Conservation (phyloP, 345 rosid genomes). For the Eucalyptus curtisii region DNA sequence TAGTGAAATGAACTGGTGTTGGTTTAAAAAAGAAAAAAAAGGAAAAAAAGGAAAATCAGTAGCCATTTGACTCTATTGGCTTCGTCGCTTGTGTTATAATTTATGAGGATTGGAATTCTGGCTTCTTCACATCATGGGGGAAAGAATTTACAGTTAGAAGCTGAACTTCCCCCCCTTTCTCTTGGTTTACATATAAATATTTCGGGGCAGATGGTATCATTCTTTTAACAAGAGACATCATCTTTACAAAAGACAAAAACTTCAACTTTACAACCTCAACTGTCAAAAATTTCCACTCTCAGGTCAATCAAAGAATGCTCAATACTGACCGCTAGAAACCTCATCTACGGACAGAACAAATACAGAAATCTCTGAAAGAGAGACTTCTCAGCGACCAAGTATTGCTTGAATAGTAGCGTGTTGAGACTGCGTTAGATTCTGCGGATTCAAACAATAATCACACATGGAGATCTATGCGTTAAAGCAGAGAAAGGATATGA, state of each 20-base stretch:
- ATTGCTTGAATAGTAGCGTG: conserved; percentile 35
- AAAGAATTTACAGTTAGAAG: neutral
- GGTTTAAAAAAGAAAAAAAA: neutral
- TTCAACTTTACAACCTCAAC: neutral
- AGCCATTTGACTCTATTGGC: neutral
- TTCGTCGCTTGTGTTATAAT: neutral
- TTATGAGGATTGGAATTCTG: neutral
- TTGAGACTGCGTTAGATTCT: conserved; percentile 47
- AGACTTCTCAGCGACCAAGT: conserved; percentile 9
- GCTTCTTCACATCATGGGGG: neutral
- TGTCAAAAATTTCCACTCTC: neutral
- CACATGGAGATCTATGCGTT: neutral
- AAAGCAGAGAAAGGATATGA: neutral
- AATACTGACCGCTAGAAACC: neutral
- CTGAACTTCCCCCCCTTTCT: neutral
- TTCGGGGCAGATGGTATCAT: neutral
- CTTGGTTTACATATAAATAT: neutral
- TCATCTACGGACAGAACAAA: neutral
- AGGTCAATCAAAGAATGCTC: neutral
- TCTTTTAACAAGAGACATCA: neutral
- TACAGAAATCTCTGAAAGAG: neutral
- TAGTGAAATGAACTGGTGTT: neutral
- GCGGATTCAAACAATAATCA: conserved; percentile 4
- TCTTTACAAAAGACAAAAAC: neutral
- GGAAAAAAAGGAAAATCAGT: neutral